Evolutionary conservation across 1,139 yeast species (phyloP).

Genomic region (Taphrina betulina): DNA sequence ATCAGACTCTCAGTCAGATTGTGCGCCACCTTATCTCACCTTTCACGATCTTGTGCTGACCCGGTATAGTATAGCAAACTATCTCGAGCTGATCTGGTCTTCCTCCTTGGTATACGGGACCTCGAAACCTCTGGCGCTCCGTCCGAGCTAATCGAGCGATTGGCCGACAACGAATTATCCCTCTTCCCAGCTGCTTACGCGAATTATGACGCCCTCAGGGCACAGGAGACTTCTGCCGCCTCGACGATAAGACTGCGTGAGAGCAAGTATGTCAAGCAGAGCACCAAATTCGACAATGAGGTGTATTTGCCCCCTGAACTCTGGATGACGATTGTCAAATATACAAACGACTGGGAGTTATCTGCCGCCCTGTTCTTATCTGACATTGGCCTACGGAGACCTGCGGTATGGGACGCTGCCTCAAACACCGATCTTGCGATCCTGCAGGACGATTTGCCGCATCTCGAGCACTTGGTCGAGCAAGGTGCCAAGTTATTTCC

Average conservation of each 20-base stretch:
- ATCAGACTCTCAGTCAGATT: conserved; percentile 29
- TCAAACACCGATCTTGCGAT: conserved; percentile 16
- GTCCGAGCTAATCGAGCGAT: conserved; percentile 20
- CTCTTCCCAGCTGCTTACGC: conserved; percentile 23
- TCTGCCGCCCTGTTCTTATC: conserved; percentile 28
- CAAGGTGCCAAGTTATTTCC: conserved; percentile 1
- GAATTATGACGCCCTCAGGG: conserved; percentile 12
- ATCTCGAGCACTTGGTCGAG: neutral
- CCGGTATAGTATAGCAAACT: conserved; percentile 21
- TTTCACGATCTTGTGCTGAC: neutral
- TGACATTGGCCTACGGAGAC: conserved; percentile 20
- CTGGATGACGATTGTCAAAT: conserved; percentile 18
- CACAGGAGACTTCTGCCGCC: conserved; percentile 3
- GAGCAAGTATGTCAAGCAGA: neutral
- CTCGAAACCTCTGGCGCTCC: conserved; percentile 18
- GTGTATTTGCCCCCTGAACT: conserved; percentile 20
- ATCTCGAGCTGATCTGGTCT: conserved; percentile 27
- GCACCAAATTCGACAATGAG: neutral
- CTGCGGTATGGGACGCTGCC: conserved; percentile 28
- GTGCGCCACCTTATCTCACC: conserved; percentile 5
- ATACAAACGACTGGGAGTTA: conserved; percentile 29
- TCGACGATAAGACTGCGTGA: neutral
- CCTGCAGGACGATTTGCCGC: conserved; percentile 21
- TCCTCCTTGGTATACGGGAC: conserved; percentile 19
- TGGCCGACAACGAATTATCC: conserved; percentile 18